Base-by-base conservation (phyloP, 164 flowering plant genomes). In the Sextonia rubra region DNA sequence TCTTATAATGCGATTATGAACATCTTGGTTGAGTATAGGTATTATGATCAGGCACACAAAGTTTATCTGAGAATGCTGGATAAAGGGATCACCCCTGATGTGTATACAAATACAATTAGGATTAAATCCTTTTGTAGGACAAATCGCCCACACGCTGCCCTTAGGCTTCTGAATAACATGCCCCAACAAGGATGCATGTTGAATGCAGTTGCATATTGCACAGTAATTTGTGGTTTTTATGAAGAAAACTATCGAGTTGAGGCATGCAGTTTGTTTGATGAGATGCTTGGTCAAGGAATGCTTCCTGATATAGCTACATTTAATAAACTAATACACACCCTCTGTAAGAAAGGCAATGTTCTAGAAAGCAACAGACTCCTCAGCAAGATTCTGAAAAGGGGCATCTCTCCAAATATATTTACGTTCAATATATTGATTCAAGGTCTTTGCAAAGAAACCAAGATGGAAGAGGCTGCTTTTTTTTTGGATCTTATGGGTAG, bases 71-170 rank as follows among this genome's bases (percentile, higher is more conserved):
- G 93, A 72, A 84, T 91, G 94, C 82, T 70, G 52, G 88, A 86
- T 78, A 87, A 85, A 77, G 86, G 87, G 67, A 84, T 91, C 72
- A 61, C 22, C 74, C 91, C 97, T n/a, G 98, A 93, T 86, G 94
- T 86, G 9, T 89, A 86, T 73, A 87, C 91, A 2, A 89, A 83
- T 69, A 89, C 97, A 0, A 87, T 90, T 60, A 82, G 98, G 88
- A 93, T 93, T n/a, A 93, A 93, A 76, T 84, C 91, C 6, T 91
- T 93, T 77, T 91, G 97, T 81, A 85, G 79, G 77, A 92, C 93
- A 3, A 76, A 74, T 12, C 83, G 96, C 77, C 94, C 94, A 60
- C 85, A 81, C 73, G 92, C 87, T 71, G 97, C 97, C 67, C 75
- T 89, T 48, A 90, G 96, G 84, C 94, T 93, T 80, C 88, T 93